phyloP scores from a whole-genome alignment of 169 alveolate species.

The Theileria orientalis region DNA sequence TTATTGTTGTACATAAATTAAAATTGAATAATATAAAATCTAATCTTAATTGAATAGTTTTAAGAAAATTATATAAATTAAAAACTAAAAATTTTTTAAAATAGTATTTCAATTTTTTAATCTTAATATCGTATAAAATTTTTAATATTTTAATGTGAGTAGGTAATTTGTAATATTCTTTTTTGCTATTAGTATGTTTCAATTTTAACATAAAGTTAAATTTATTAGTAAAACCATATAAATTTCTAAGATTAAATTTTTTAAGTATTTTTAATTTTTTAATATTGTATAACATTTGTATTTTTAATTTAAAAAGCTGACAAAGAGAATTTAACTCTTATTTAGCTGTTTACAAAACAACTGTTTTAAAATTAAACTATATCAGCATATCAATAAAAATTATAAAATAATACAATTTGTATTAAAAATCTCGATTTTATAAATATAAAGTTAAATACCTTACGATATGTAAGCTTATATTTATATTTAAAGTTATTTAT shows the following conservation, averaged over 20 bases:
- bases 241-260: conserved; percentile 4
- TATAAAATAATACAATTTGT: not conserved
- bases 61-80: conserved; percentile 8
- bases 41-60: conserved; percentile 9
- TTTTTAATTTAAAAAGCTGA: conserved; percentile 18
- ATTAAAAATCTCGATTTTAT: conserved; percentile 24
- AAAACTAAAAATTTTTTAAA: conserved; percentile 5
- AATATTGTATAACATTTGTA: conserved; percentile 6
- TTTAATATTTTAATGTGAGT: conserved; percentile 38
- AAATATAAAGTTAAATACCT: conserved; percentile 39
- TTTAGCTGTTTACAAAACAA: conserved; percentile 37
- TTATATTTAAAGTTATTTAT: conserved; percentile 10
- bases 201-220: conserved; percentile 4
- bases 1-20: conserved; percentile 28
- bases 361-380: conserved; percentile 48
- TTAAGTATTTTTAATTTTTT: conserved; percentile 34
- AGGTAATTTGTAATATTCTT: conserved; percentile 23
- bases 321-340: conserved; percentile 43
- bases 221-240: conserved; percentile 50
- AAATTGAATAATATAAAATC: conserved; percentile 20
- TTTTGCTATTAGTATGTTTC: conserved; percentile 17
- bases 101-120: conserved; percentile 22
- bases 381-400: conserved; percentile 5
- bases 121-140: conserved; percentile 40
- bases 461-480: conserved; percentile 21